A percentile compares a stretch with the other conserved stretches of the same genome.
phyloP scores from a whole-genome alignment of 371 early-diverging fungal genomes.

The Apophysomyces trapeziformis region DNA sequence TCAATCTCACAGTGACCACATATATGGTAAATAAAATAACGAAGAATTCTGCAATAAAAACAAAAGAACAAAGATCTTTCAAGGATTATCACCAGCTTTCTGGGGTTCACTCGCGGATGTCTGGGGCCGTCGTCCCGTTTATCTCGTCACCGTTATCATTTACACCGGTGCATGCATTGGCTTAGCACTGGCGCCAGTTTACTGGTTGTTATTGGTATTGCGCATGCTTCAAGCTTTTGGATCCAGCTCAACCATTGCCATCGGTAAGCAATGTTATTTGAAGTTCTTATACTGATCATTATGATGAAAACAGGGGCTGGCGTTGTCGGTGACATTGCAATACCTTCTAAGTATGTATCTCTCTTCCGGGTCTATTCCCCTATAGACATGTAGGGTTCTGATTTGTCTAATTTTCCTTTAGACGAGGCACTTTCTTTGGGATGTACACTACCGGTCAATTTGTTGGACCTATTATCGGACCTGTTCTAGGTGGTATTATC shows the following conservation, averaged over 20 bases:
- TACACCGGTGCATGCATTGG: constrained; percentile 16
- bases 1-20: constrained; percentile 24
- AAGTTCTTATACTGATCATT: constrained; percentile 17
- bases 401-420: background rate
- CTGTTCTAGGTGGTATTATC: constrained; percentile 41
- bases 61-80: constrained; percentile 18
- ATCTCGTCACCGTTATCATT: constrained; percentile 13
- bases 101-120: constrained; percentile 32
- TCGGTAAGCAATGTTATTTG: constrained; percentile 14
- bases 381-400: background rate
- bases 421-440: constrained; percentile 59
- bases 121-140: constrained; percentile 32
- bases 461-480: constrained; percentile 52
- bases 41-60: background rate
- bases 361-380: constrained; percentile 19
- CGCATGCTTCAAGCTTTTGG: constrained; percentile 26
- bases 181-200: constrained; percentile 13
- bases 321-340: constrained; percentile 59
- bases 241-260: constrained; percentile 50
- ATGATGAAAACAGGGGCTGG: constrained; percentile 57
- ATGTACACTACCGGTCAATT: constrained; percentile 48
- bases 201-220: constrained; percentile 13
- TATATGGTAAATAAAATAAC: constrained; percentile 18
- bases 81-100: constrained; percentile 27
- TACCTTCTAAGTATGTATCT: constrained; percentile 38